Percentiles rank a stretch among this genome's conserved stretches.
Conservation (phyloP, 2,329 filamentous ascomycete genomes). For the Pezizomycotina sp. region DNA sequence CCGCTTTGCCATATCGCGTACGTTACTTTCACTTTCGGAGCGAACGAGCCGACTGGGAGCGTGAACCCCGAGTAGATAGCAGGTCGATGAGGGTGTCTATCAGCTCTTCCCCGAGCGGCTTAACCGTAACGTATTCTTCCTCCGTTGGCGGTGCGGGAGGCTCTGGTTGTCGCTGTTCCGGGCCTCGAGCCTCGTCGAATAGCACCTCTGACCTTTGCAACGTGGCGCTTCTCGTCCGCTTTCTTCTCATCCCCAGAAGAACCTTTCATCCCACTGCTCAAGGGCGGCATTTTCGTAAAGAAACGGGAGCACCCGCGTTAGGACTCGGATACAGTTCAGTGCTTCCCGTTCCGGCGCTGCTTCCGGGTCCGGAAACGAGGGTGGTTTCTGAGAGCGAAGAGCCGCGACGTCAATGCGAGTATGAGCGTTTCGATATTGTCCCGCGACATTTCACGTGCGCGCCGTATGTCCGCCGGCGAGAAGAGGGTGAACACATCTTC, state of each 20-base stretch:
- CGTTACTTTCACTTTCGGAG: slow-evolving; percentile 61
- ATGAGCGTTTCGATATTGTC: slow-evolving; percentile 83
- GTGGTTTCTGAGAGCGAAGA: slow-evolving; percentile 70
- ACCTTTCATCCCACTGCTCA: slow-evolving; percentile 70
- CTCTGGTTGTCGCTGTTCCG: slow-evolving; percentile 32
- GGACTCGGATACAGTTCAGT: slow-evolving; percentile 84
- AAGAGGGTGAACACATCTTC: slow-evolving; percentile 97
- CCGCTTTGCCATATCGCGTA: slow-evolving; percentile 98
- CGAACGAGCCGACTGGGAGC: slow-evolving; percentile 48
- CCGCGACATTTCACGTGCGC: slow-evolving; percentile 67
- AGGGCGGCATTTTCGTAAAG: slow-evolving; percentile 79
- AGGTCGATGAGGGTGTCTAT: slow-evolving; percentile 79
- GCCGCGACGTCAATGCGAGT: slow-evolving; percentile 62
- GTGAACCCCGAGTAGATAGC: slow-evolving; percentile 80
- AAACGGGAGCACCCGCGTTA: slow-evolving; percentile 79
- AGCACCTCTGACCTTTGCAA: slow-evolving; percentile 54
- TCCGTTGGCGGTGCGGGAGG: slow-evolving; percentile 28
- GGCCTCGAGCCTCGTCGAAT: slow-evolving; percentile 59
- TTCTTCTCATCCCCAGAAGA: slow-evolving; percentile 77
- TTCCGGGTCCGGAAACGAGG: slow-evolving; percentile 79
- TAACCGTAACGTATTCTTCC: slow-evolving; percentile 61
- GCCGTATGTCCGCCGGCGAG: slow-evolving; percentile 70
- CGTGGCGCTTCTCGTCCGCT: slow-evolving; percentile 49
- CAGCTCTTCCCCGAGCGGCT: slow-evolving; percentile 79
- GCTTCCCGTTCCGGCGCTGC: slow-evolving; percentile 69